Base-by-base conservation (phyloP, 257 asterid species). In the Coffea canephora region DNA sequence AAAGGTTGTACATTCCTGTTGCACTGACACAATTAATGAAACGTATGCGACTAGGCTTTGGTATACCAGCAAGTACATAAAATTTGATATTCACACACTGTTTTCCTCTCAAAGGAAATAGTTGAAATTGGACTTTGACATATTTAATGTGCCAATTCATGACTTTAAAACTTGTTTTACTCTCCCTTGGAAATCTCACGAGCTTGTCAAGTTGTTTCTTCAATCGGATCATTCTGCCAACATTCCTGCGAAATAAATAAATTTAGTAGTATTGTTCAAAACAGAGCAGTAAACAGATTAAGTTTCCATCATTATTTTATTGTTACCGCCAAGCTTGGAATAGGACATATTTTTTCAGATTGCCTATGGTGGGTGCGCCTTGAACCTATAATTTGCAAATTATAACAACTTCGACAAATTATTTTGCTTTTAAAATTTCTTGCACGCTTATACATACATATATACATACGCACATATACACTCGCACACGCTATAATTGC, bases 1-100 rank as follows among this genome's bases (percentile, higher is more conserved):
- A 74, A 82, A 76, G 76, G 71, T 71, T 75, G 87, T 91, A 86
- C 89, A 84, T 80, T 84, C 84, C 80, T 78, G 83, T 78, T 78
- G 66, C 87, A 61, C 89, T 84, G 88, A 73, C 83, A 79, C 78
- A 74, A 46, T 77, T 77, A 88, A 88, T 85, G 91, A 84, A 77
- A 87, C 88, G 87, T 90, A 85, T 90, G 76, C 85, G 80, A 69
- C 62, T 81, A 88, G 89, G 81, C 84, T 82, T 81, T 66, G 77
- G 61, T 67, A 18, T 57, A 50, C 13, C 46, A 65, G 46, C 52
- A 68, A 65, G 46, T 67, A 68, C 69, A 68, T 25, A 46, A 46
- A 23, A 71, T 71, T 71, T 48, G 43, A 71, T 46, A 48, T 71
- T n/a, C n/a, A 71, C n/a, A 46, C 76, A 71, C 76, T 71, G 71